phyloP scores from a whole-genome alignment of 192 early-diverging fungal species.

The Obelidium mucronatum region DNA sequence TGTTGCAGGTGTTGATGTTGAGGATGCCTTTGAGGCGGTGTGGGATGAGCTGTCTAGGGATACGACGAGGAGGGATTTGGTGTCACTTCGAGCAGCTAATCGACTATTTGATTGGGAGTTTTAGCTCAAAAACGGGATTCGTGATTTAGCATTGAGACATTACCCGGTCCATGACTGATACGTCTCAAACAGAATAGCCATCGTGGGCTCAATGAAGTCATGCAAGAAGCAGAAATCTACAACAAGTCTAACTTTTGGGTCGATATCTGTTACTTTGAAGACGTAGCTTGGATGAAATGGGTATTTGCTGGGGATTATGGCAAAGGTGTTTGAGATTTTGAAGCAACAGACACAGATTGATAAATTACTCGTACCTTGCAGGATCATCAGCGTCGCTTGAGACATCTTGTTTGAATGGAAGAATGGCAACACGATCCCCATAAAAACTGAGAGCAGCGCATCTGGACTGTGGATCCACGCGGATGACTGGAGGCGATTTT shows the following conservation, averaged over 20 bases:
- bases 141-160: constrained; percentile 30
- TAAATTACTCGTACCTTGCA: constrained; percentile 46
- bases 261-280: constrained; percentile 46
- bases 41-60: constrained; percentile 76
- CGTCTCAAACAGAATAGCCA: constrained; percentile 92
- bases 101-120: constrained; percentile 57
- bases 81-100: constrained; percentile 70
- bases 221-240: constrained; percentile 91
- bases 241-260: constrained; percentile 71
- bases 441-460: constrained; percentile 92
- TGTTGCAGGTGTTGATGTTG: not conserved
- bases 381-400: constrained; percentile 60
- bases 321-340: not conserved
- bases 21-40: not conserved
- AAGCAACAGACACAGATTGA: not conserved
- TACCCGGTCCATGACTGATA: constrained; percentile 88
- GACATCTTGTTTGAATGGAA: constrained; percentile 81
- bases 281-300: constrained; percentile 57
- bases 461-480: constrained; percentile 84
- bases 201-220: constrained; percentile 92
- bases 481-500: constrained; percentile 66
- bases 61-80: constrained; percentile 77
- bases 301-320: constrained; percentile 39
- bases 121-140: constrained; percentile 12
- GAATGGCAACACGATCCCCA: constrained; percentile 84